Conservation (phyloP, 345 rosid genomes). For the Salix suchowensis region DNA sequence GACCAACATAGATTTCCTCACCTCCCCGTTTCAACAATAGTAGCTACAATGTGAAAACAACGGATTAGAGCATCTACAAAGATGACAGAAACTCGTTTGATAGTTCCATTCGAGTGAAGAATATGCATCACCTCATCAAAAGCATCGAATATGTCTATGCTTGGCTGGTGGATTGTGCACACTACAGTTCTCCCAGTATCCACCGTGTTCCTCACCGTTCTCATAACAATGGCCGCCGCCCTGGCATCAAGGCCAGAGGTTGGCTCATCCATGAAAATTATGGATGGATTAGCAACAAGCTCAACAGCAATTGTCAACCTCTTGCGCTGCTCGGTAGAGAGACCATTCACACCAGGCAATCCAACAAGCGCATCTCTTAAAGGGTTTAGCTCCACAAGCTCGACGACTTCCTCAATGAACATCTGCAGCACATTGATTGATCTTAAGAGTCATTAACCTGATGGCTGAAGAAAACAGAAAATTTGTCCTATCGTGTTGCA, state of each 20-base stretch:
- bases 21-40: conserved; percentile 53
- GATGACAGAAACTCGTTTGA: neutral
- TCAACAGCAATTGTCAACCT: conserved; percentile 68
- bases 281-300: conserved; percentile 67
- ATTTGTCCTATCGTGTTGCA: neutral
- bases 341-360: conserved; percentile 55
- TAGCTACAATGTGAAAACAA: conserved; percentile 24
- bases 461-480: neutral
- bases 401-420: conserved; percentile 72
- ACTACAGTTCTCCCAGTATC: conserved; percentile 68
- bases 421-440: conserved; percentile 32
- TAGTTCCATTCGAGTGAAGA: neutral
- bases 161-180: conserved; percentile 75
- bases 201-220: conserved; percentile 67
- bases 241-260: conserved; percentile 75
- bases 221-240: conserved; percentile 75
- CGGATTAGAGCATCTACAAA: neutral
- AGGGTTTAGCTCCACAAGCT: conserved; percentile 57
- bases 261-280: conserved; percentile 77
- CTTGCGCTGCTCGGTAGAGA: conserved; percentile 60
- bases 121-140: conserved; percentile 51
- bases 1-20: conserved; percentile 59
- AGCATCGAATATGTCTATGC: conserved; percentile 65
- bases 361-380: conserved; percentile 56
- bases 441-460: neutral